Conservation (phyloP, 2,329 filamentous ascomycete genomes). For the Exophiala spinifera region DNA sequence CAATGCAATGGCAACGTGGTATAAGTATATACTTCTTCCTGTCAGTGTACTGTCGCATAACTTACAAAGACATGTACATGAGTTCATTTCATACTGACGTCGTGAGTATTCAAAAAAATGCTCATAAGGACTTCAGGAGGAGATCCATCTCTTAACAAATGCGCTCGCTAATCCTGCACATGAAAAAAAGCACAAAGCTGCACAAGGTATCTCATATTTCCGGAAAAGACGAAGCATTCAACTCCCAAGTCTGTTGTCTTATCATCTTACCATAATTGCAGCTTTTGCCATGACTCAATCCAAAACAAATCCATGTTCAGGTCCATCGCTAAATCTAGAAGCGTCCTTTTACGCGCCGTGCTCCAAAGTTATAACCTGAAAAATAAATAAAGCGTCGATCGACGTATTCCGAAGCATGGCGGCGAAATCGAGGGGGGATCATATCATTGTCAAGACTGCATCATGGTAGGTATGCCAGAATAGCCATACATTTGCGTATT, state of each 20-base stretch:
- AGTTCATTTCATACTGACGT: background rate
- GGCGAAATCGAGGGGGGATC: too few relatives aligned
- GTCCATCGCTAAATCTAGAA: background rate
- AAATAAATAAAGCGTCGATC: too few relatives aligned
- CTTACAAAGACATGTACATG: background rate
- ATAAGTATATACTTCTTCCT: background rate
- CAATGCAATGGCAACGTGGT: too few relatives aligned
- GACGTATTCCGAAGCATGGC: too few relatives aligned
- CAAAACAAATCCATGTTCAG: background rate
- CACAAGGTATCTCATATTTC: background rate
- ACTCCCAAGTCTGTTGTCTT: slow-evolving; percentile 1
- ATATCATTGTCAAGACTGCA: background rate
- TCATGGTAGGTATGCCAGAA: slow-evolving; percentile 16
- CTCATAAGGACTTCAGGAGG: background rate
- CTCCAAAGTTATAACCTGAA: too few relatives aligned
- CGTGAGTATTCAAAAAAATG: background rate
- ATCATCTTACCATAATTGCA: background rate
- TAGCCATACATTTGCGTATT: slow-evolving; percentile 27
- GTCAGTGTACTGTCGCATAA: background rate
- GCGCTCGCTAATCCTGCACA: background rate
- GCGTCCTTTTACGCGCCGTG: background rate
- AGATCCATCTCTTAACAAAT: background rate
- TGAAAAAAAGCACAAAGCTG: too few relatives aligned
- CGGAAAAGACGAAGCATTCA: background rate
- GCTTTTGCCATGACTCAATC: background rate